Conservation (phyloP, 805 yeast species). For the Ogataea glucozyma region DNA sequence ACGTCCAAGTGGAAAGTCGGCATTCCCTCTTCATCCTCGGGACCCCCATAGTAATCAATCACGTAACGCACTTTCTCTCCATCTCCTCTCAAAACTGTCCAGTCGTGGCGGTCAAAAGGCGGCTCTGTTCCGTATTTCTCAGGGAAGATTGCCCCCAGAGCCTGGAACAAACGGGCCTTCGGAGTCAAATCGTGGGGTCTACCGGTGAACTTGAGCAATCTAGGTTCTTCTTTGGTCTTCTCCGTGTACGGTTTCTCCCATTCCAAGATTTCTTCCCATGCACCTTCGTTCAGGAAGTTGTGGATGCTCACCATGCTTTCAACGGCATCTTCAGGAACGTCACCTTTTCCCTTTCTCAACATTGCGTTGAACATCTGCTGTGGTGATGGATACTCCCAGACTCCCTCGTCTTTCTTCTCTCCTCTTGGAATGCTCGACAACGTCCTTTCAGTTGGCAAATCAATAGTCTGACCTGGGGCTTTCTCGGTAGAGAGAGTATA, state of each 20-base stretch:
- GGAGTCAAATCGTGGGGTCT: slow-evolving; percentile 88
- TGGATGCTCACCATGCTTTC: slow-evolving; percentile 97
- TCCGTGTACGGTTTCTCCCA: slow-evolving; percentile 83
- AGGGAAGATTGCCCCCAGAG: slow-evolving; percentile 72
- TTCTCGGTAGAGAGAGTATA: slow-evolving; percentile 59
- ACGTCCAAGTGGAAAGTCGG: slow-evolving; percentile 93
- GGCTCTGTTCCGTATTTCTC: slow-evolving; percentile 68
- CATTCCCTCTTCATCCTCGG: slow-evolving; percentile 78
- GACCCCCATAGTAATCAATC: slow-evolving; percentile 95
- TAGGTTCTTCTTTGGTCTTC: slow-evolving; percentile 59
- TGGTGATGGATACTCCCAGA: slow-evolving; percentile 99
- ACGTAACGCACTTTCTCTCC: slow-evolving; percentile 86
- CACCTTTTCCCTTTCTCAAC: slow-evolving; percentile 91
- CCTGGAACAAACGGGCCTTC: slow-evolving; percentile 69
- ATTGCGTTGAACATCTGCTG: slow-evolving; percentile 99
- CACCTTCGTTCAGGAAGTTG: slow-evolving; percentile 94
- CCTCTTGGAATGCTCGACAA: slow-evolving; percentile 89
- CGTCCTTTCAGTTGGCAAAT: slow-evolving; percentile 81
- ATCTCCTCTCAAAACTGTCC: slow-evolving; percentile 82
- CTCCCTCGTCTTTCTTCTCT: slow-evolving; percentile 57
- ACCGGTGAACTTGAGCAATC: slow-evolving; percentile 85
- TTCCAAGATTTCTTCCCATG: slow-evolving; percentile 89
- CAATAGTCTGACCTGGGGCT: slow-evolving; percentile 78
- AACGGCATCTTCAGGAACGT: slow-evolving; percentile 91
- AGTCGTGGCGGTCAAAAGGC: slow-evolving; percentile 98